phyloP scores from a whole-genome alignment of 768 basidiomycete genomes.

The Sporobolomyces phaffii region DNA sequence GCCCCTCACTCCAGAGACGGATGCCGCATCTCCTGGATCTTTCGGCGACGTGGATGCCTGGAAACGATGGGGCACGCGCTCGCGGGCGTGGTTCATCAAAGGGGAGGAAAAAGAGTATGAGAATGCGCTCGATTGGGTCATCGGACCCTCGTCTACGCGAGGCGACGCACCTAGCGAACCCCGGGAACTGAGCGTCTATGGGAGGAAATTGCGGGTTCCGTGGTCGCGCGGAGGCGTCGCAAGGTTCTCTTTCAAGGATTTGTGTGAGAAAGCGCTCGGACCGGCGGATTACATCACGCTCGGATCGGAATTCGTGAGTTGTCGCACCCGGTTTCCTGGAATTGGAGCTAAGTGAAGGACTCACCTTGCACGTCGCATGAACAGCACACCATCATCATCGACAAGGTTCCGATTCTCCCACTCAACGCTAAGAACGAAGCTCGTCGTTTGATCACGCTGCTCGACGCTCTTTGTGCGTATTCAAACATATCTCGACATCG shows the following conservation, averaged over 20 bases:
- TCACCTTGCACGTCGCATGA: background rate
- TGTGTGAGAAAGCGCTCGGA: slow-evolving; percentile 55
- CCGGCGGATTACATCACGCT: slow-evolving; percentile 59
- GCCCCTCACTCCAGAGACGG: background rate
- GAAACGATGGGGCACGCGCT: slow-evolving; percentile 33
- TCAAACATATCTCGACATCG: no score
- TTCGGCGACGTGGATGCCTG: slow-evolving; percentile 31
- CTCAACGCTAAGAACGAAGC: slow-evolving; percentile 58
- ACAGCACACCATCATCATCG: slow-evolving; percentile 53
- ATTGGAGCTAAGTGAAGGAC: background rate
- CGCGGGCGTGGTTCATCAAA: slow-evolving; percentile 39
- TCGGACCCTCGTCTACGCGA: slow-evolving; percentile 17
- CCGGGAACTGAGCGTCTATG: slow-evolving; percentile 52
- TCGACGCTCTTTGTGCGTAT: slow-evolving; percentile 59
- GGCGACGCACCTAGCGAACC: background rate
- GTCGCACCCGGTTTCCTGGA: background rate
- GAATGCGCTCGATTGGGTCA: slow-evolving; percentile 28
- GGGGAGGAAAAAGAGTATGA: slow-evolving; percentile 38
- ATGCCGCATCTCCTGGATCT: slow-evolving; percentile 15
- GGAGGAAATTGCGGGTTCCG: slow-evolving; percentile 51
- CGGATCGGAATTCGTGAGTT: slow-evolving; percentile 49
- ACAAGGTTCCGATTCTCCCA: slow-evolving; percentile 53
- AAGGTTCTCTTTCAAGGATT: slow-evolving; percentile 53
- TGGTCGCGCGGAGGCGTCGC: slow-evolving; percentile 49
- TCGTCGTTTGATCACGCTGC: slow-evolving; percentile 57